A percentile compares a stretch with the other conserved stretches of the same genome.
These are phyloP conservation scores for Polymyxa betae DNA, from an alignment of 208 protist species.

Conservation along the genomic window DNA sequence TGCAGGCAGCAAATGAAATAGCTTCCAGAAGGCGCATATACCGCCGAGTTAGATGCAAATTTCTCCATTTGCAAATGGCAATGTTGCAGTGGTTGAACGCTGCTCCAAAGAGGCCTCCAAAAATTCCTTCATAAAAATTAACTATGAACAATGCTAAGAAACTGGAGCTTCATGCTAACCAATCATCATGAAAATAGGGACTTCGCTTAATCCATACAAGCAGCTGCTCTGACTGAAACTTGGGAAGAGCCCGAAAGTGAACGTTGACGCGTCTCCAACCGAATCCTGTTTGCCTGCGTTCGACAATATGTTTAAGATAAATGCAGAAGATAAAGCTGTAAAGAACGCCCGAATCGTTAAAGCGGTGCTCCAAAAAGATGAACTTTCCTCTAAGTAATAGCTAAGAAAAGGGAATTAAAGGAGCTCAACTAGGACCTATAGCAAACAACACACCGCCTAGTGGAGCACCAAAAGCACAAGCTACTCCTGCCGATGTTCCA, in stretches of 20 bases:
- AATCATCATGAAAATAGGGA: slow-evolving; percentile 16
- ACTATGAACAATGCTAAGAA: no score
- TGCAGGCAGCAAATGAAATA: not conserved
- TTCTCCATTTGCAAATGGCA: not conserved
- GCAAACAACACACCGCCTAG: slow-evolving; percentile 20
- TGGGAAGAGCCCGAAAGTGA: slow-evolving; percentile 7
- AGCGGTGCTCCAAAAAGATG: slow-evolving; percentile 15
- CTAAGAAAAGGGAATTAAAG: not conserved
- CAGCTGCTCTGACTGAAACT: not conserved
- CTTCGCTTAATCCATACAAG: not conserved
- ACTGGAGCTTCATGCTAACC: not conserved
- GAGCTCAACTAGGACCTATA: not conserved
- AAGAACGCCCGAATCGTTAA: slow-evolving; percentile 10
- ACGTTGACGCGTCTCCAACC: not conserved
- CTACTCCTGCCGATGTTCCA: slow-evolving; percentile 15
- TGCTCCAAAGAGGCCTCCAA: slow-evolving; percentile 12
- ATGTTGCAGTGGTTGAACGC: slow-evolving; percentile 19
- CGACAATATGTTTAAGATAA: not conserved
- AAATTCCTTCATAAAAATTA: not conserved
- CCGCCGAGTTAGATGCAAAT: not conserved
- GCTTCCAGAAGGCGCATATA: not conserved
- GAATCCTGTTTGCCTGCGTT: not conserved
- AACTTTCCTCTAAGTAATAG: not conserved
- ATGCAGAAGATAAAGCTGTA: slow-evolving; percentile 17
- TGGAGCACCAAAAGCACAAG: slow-evolving; percentile 41